phyloP scores from a whole-genome alignment of 2,329 filamentous ascomycete species.

The Tolypocladium tropicale region DNA sequence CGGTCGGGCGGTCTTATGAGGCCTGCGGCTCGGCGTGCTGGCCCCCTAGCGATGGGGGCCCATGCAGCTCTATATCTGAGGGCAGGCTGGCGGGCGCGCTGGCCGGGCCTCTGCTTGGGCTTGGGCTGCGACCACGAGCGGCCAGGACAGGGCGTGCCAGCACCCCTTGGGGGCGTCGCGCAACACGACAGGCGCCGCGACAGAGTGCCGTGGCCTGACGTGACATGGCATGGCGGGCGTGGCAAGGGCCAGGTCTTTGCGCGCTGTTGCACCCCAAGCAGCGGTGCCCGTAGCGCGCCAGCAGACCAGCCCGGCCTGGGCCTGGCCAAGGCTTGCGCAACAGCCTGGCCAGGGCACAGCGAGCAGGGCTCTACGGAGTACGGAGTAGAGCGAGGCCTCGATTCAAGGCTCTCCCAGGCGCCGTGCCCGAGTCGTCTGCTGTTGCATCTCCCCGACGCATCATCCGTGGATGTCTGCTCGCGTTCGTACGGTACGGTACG shows the following conservation, averaged over 20 bases:
- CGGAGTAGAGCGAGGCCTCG: too few species aligned
- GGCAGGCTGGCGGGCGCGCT: neutral
- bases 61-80: neutral
- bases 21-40: neutral
- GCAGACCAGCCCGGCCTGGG: too few species aligned
- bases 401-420: too few species aligned
- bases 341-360: neutral
- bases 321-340: neutral
- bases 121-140: neutral
- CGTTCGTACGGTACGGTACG: too few species aligned
- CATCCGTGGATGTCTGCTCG: too few species aligned
- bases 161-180: too few species aligned
- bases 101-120: neutral
- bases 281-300: too few species aligned
- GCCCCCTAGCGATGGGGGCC: neutral
- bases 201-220: constrained; percentile 4
- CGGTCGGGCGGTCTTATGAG: neutral
- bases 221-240: constrained; percentile 9
- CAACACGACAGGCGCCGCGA: neutral
- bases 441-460: too few species aligned
- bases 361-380: too few species aligned
- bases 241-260: neutral
- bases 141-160: neutral
- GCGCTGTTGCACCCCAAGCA: too few species aligned
- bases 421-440: neutral